Evolutionary conservation across 148 eudicot species (phyloP).

Genomic region (Persicaria tinctoria): DNA sequence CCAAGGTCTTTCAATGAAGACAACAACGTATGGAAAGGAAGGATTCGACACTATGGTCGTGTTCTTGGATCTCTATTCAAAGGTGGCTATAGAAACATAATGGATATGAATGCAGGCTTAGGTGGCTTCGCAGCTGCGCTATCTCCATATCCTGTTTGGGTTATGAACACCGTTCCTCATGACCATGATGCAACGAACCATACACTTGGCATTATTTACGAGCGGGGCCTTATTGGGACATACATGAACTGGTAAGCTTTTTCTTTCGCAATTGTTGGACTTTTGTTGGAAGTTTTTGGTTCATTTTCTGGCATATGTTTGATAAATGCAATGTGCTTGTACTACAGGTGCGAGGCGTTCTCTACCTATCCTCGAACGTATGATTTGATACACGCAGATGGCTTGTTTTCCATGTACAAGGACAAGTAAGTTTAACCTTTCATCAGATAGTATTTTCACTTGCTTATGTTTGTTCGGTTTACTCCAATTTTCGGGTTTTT

Average conservation of each 20-base stretch:
- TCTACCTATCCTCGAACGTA: constrained; percentile 55
- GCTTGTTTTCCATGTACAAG: constrained; percentile 38
- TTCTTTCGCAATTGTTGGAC: not conserved
- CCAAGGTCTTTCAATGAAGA: constrained; percentile 38
- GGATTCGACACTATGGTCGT: constrained; percentile 36
- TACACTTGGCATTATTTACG: constrained; percentile 52
- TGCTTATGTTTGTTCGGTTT: no score
- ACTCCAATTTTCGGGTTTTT: no score
- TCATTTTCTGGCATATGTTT: no score
- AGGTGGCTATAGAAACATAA: constrained; percentile 44
- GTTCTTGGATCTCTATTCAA: constrained; percentile 29
- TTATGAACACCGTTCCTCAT: constrained; percentile 67
- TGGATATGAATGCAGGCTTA: constrained; percentile 74
- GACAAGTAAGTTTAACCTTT: constrained; percentile 26
- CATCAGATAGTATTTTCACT: no score
- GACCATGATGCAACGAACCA: constrained; percentile 31
- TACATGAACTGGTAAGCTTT: constrained; percentile 58
- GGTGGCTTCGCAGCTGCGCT: constrained; percentile 82
- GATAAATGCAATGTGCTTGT: not conserved
- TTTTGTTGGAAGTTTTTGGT: not conserved
- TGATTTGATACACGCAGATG: constrained; percentile 46
- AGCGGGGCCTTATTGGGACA: constrained; percentile 68
- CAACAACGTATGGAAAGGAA: constrained; percentile 47
- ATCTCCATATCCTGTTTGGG: constrained; percentile 54
- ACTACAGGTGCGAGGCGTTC: constrained; percentile 54